phyloP scores from a whole-genome alignment of 108 stramenopile species.

The Cyclotella sp. region DNA sequence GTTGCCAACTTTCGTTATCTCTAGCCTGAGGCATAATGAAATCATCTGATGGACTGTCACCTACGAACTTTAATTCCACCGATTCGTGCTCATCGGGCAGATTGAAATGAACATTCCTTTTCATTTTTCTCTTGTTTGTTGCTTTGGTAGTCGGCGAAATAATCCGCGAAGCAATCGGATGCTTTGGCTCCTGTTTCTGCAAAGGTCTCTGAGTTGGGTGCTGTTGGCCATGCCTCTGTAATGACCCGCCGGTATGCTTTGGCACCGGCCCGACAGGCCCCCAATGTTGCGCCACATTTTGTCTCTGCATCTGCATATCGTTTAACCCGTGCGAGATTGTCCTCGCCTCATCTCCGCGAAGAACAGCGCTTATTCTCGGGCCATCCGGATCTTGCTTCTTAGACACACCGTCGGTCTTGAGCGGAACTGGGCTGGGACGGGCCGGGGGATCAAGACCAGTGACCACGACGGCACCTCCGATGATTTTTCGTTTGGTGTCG shows the following conservation, averaged over 20 bases:
- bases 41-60: constrained; percentile 26
- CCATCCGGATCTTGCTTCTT: constrained; percentile 22
- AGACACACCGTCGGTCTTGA: neutral
- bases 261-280: constrained; percentile 3
- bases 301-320: neutral
- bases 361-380: constrained; percentile 24
- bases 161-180: neutral
- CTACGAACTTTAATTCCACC: constrained; percentile 32
- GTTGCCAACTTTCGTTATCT: neutral
- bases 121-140: constrained; percentile 3
- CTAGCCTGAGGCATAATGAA: constrained; percentile 5
- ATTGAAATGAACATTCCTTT: constrained; percentile 40
- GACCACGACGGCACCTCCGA: neutral
- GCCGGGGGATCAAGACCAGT: constrained; percentile 47
- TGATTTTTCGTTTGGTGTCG: neutral
- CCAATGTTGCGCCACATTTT: neutral
- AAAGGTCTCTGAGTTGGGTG: neutral
- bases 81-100: constrained; percentile 30
- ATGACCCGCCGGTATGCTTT: neutral
- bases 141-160: neutral
- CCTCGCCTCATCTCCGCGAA: constrained; percentile 11
- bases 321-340: neutral
- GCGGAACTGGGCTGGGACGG: constrained; percentile 27
- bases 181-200: neutral
- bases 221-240: neutral